Percentiles rank a stretch among this genome's conserved stretches.
These are phyloP conservation scores for Serendipita sp. DNA, from an alignment of 768 basidiomycete species.

Conservation along the genomic window DNA sequence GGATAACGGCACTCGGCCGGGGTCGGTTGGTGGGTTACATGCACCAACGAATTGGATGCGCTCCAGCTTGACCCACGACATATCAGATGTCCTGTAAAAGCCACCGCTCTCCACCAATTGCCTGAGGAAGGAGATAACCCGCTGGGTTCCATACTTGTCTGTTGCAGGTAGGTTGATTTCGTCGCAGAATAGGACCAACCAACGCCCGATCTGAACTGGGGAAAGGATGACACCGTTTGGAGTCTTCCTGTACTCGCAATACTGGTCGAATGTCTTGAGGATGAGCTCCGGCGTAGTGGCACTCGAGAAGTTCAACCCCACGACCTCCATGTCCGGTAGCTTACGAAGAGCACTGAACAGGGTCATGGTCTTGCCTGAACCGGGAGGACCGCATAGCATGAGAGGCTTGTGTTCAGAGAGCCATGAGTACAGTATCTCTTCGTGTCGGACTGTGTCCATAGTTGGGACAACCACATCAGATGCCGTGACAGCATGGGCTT, in stretches of 20 bases:
- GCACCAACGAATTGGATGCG: constrained; percentile 99
- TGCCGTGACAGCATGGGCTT: constrained; percentile 88
- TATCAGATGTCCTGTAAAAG: constrained; percentile 86
- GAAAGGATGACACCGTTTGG: constrained; percentile 95
- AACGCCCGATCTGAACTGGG: constrained; percentile 86
- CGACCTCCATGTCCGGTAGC: constrained; percentile 96
- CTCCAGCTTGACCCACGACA: constrained; percentile 94
- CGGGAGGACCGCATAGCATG: constrained; percentile 97
- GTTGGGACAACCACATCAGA: constrained; percentile 96
- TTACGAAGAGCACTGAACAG: constrained; percentile 94
- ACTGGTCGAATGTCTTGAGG: constrained; percentile 98
- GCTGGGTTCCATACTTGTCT: constrained; percentile 96
- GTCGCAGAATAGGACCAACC: constrained; percentile 99
- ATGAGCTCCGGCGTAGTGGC: constrained; percentile 97
- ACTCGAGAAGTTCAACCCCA: constrained; percentile 97
- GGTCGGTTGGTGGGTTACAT: constrained; percentile 98
- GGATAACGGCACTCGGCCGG: constrained; percentile 93
- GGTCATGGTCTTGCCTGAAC: constrained; percentile 99
- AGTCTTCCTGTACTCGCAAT: constrained; percentile 97
- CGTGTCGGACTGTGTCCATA: constrained; percentile 95
- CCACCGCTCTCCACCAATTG: constrained; percentile 91
- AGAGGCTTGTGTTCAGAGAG: constrained; percentile 95
- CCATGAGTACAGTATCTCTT: constrained; percentile 98
- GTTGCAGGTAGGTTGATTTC: constrained; percentile 95
- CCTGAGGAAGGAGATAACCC: constrained; percentile 95